Evolutionary conservation across 306 rosid genomes (phyloP).

Genomic region (Prunus mume): DNA sequence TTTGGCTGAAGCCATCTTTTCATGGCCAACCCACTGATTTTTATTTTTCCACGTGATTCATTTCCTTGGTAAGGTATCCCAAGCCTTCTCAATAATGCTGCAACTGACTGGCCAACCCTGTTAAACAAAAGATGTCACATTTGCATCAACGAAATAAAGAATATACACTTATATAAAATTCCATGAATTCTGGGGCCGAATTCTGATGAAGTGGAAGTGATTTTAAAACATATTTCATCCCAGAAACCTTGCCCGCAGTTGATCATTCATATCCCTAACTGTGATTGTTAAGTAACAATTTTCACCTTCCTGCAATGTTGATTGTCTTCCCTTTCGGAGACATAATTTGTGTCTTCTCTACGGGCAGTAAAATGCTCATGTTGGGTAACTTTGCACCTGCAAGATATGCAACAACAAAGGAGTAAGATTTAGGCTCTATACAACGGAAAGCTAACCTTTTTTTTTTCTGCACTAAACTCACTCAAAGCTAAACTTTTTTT

Average conservation of each 20-base stretch:
- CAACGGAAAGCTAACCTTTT: background rate
- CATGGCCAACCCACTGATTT: constrained; percentile 59
- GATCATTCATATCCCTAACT: background rate
- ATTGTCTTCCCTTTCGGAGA: constrained; percentile 54
- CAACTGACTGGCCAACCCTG: constrained; percentile 84
- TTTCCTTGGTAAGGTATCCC: constrained; percentile 65
- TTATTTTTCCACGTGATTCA: constrained; percentile 76
- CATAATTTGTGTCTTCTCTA: constrained; percentile 45
- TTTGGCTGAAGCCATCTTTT: constrained; percentile 86
- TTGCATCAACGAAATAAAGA: background rate
- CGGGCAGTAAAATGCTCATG: constrained; percentile 54
- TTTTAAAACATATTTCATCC: background rate
- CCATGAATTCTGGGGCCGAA: background rate
- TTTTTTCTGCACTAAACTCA: background rate
- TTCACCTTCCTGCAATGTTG: constrained; percentile 84
- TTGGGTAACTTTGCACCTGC: constrained; percentile 78
- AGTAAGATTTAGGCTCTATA: constrained; percentile 14
- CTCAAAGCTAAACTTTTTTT: background rate
- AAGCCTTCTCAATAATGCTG: constrained; percentile 77
- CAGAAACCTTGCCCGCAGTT: background rate
- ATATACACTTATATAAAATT: background rate
- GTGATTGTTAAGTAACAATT: constrained; percentile 4
- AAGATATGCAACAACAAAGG: background rate
- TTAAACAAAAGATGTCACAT: constrained; percentile 23
- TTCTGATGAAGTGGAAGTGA: background rate